phyloP scores from a whole-genome alignment of 2,329 filamentous ascomycete genomes.

The Diaporthe aspalathi region DNA sequence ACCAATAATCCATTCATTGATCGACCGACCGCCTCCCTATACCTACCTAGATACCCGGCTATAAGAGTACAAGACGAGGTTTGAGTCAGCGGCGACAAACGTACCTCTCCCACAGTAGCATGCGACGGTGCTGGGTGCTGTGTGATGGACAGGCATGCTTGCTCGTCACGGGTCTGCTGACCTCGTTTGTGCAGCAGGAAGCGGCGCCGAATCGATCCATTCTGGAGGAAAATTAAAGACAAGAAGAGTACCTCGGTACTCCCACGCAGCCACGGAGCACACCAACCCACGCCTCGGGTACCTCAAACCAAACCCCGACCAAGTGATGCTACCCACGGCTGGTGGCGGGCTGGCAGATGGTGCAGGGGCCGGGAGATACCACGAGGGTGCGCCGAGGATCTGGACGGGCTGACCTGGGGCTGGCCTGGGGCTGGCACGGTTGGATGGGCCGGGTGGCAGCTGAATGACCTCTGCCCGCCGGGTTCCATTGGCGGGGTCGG shows the following conservation, averaged over 20 bases:
- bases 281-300: not conserved
- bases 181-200: constrained; percentile 26
- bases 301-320: not conserved
- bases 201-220: not conserved
- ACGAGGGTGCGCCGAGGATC: constrained; percentile 13
- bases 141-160: constrained; percentile 10
- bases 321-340: not conserved
- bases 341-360: constrained; percentile 14
- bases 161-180: constrained; percentile 23
- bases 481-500: constrained; percentile 15
- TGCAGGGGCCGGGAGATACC: constrained; percentile 1
- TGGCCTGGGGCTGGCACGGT: too few species aligned
- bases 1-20: not conserved
- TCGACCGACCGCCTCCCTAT: not conserved
- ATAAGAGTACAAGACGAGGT: not conserved
- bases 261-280: not conserved
- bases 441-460: not conserved
- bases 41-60: too few species aligned
- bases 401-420: constrained; percentile 1
- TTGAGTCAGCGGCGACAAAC: constrained; percentile 23
- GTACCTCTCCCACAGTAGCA: constrained; percentile 6
- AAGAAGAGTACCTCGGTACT: not conserved
- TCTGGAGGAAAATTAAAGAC: not conserved
- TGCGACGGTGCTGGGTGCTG: not conserved
- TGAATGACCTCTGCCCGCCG: not conserved